phyloP scores from a whole-genome alignment of 768 basidiomycete genomes.

The Mycena vulgaris region DNA sequence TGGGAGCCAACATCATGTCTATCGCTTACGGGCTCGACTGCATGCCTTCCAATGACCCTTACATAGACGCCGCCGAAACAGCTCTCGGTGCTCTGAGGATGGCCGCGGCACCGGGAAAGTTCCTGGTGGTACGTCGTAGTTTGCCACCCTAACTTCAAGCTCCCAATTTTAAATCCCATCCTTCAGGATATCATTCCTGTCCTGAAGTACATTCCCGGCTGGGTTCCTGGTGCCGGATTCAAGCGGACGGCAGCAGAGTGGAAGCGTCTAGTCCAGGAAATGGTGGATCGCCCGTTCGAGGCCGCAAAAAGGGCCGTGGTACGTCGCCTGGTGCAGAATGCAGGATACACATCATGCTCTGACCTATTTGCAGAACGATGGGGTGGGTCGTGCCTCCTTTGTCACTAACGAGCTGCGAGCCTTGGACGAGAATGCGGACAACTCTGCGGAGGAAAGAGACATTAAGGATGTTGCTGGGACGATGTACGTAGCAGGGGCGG shows the following conservation, averaged over 20 bases:
- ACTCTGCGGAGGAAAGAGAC: too few relatives aligned
- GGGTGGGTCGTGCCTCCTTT: too few relatives aligned
- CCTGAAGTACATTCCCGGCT: constrained; percentile 37
- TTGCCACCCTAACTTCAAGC: too few relatives aligned
- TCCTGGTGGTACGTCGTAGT: constrained; percentile 12
- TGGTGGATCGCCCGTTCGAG: not conserved
- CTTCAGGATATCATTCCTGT: constrained; percentile 40
- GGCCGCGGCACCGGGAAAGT: not conserved
- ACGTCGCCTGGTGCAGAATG: too few relatives aligned
- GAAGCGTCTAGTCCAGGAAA: not conserved
- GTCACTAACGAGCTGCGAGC: too few relatives aligned
- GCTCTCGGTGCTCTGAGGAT: not conserved
- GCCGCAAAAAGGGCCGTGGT: not conserved
- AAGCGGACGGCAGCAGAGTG: constrained; percentile 34
- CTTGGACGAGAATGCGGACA: too few relatives aligned
- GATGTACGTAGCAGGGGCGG: too few relatives aligned
- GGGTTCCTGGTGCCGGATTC: constrained; percentile 40
- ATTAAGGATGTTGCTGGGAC: too few relatives aligned
- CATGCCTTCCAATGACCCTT: not conserved
- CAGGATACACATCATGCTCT: too few relatives aligned
- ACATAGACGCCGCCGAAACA: not conserved
- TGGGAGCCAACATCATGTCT: not conserved
- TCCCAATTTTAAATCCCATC: too few relatives aligned
- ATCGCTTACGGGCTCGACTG: not conserved
- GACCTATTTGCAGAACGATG: too few relatives aligned